phyloP scores from a whole-genome alignment of 2,329 filamentous ascomycete species.

The Lachnellula subtilissima region DNA sequence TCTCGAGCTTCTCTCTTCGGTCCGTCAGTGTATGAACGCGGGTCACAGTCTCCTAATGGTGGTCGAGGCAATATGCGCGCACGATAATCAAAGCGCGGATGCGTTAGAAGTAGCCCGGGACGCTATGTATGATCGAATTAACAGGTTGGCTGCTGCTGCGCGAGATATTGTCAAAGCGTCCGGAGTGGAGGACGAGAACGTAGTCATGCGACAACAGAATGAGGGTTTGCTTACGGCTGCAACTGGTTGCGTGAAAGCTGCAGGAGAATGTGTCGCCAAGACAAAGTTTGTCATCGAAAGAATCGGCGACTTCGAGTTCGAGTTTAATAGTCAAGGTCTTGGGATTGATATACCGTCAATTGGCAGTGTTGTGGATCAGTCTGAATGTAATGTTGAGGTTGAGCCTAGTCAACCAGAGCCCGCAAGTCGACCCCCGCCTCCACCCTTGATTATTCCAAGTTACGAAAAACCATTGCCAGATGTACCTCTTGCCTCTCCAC shows the following conservation, averaged over 20 bases:
- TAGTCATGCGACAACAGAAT: constrained; percentile 76
- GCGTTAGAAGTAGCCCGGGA: constrained; percentile 64
- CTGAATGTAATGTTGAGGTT: constrained; percentile 22
- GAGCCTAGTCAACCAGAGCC: constrained; percentile 24
- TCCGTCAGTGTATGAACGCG: constrained; percentile 76
- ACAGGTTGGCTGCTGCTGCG: constrained; percentile 74
- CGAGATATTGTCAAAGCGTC: constrained; percentile 70
- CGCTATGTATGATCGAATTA: constrained; percentile 74
- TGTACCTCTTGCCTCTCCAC: constrained; percentile 46
- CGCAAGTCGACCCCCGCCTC: constrained; percentile 38
- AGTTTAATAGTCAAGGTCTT: constrained; percentile 45
- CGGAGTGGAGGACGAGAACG: constrained; percentile 64
- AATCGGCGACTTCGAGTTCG: constrained; percentile 85
- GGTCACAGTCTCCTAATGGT: constrained; percentile 75
- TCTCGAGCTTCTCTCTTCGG: constrained; percentile 74
- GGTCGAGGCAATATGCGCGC: constrained; percentile 75
- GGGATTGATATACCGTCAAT: constrained; percentile 43
- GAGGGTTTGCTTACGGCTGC: constrained; percentile 71
- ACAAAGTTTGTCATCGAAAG: constrained; percentile 80
- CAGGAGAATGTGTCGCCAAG: constrained; percentile 86
- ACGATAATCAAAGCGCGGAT: constrained; percentile 64
- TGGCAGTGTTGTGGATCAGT: constrained; percentile 34
- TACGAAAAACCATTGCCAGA: constrained; percentile 66
- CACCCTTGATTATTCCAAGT: constrained; percentile 41
- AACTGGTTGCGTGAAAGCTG: constrained; percentile 81